phyloP scores from a whole-genome alignment of 208 protist species.

The Crithidia thermophila region DNA sequence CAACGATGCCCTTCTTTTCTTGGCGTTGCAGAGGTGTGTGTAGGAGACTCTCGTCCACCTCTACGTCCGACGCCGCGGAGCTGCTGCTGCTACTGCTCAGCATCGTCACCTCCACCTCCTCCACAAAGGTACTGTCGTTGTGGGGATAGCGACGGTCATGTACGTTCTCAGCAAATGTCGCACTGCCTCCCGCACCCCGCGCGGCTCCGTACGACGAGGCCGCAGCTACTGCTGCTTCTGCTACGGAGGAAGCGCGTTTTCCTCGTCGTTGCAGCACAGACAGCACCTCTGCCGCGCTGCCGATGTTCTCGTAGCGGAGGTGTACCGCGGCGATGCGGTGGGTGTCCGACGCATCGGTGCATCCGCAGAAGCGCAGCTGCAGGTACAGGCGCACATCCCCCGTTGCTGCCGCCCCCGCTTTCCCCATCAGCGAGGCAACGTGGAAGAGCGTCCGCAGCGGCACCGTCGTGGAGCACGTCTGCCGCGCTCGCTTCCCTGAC shows the following conservation, averaged over 20 bases:
- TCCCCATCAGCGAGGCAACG: constrained; percentile 46
- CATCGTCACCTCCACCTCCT: constrained; percentile 16
- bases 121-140: constrained; percentile 3
- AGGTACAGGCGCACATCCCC: constrained; percentile 39
- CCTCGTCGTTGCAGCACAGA: constrained; percentile 15
- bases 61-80: not conserved
- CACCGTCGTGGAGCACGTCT: constrained; percentile 17
- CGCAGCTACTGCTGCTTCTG: no score
- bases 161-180: not conserved
- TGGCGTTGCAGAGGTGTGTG: not conserved
- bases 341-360: constrained; percentile 46
- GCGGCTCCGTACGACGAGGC: no score
- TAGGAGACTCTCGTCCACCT: not conserved
- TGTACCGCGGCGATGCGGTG: constrained; percentile 56
- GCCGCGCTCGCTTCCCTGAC: not conserved
- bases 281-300: constrained; percentile 21
- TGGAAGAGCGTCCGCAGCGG: constrained; percentile 60
- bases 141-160: not conserved
- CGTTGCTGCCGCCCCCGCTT: constrained; percentile 3
- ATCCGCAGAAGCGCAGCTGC: constrained; percentile 61
- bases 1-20: not conserved
- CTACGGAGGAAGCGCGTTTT: not conserved
- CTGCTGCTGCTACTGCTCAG: constrained; percentile 3
- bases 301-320: constrained; percentile 41
- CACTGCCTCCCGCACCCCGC: not conserved